Evolutionary conservation across 805 yeast genomes (phyloP), one percentile per base, ranked within the genome.

Genomic region (Candida yuanshanica): DNA sequence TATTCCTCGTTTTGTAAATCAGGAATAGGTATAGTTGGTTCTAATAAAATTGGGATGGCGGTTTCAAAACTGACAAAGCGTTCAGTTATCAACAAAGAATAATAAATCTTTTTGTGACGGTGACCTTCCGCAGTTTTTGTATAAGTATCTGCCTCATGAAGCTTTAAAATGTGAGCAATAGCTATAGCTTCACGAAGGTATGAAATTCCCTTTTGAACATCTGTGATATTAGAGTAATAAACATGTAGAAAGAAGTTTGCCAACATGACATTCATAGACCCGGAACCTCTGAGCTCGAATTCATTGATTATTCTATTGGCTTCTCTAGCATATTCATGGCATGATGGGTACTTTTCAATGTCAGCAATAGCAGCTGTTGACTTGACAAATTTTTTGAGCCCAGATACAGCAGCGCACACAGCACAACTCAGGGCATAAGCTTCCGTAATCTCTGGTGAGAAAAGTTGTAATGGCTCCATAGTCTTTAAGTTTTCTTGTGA

Each of bases 181-280:
- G 56, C 46, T 7, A 50, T 47, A 2, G 58, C 46, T 20, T 53
- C 56, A 20, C 58, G 43, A 11, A 53, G 35, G 38, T 51, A 52
- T 20, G 52, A 37, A 14, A 52, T 21, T 3, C 54, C 55, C 14
- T 32, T 48, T 9, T 39, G 33, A 9, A 44, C 54, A 27, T 46
- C 44, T 8, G 42, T 45, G 3, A 51, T 41, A 36, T 53, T 53
- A 12, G 50, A 43, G 35, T 47, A 49, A 37, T 52, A 53, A 23
- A 45, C 43, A 44, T 49, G 53, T 16, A 53, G 25, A 35, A 53
- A 52, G 40, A 50, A 47, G 12, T 50, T 49, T 1, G 50, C 41
- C n/a, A 53, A 22, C n/a, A 53, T 24, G 2, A 42, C 36, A 5
- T 46, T 47, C 16, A 45, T 36, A 18, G 49, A 37, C 3, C 51